Evolutionary conservation across 441 rosid species (phyloP).

Genomic region (Croton setiger): DNA sequence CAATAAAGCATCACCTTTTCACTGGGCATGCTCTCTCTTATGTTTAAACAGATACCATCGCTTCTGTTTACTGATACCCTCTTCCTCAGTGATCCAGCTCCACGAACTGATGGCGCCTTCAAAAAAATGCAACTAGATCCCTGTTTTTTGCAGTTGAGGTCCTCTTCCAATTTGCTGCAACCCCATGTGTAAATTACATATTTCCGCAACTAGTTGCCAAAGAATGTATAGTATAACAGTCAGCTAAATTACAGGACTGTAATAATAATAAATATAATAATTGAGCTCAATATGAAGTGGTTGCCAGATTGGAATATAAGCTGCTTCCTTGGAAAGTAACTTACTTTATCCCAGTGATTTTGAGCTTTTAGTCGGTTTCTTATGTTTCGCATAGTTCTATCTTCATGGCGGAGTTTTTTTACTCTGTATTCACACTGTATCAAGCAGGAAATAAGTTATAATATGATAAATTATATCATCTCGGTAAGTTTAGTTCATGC

Average conservation of each 20-base stretch:
- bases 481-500: not conserved
- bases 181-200: conserved; percentile 87
- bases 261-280: conserved; percentile 1
- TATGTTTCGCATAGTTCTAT: conserved; percentile 57
- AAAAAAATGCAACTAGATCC: conserved; percentile 38
- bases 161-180: conserved; percentile 49
- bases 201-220: conserved; percentile 69
- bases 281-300: conserved; percentile 6
- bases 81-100: conserved; percentile 38
- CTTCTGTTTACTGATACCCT: conserved; percentile 23
- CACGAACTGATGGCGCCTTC: conserved; percentile 34
- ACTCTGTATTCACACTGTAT: conserved; percentile 80
- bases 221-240: conserved; percentile 14
- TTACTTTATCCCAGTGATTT: conserved; percentile 80
- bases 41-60: conserved; percentile 32
- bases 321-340: conserved; percentile 25
- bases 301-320: not conserved
- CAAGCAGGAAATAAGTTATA: conserved; percentile 13
- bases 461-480: not conserved
- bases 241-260: conserved; percentile 8
- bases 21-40: conserved; percentile 37
- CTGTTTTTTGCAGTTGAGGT: conserved; percentile 20
- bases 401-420: conserved; percentile 83
- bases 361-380: conserved; percentile 75
- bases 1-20: conserved; percentile 45